Evolutionary conservation across 805 yeast genomes (phyloP).

Genomic region (Teunomyces pallodes): DNA sequence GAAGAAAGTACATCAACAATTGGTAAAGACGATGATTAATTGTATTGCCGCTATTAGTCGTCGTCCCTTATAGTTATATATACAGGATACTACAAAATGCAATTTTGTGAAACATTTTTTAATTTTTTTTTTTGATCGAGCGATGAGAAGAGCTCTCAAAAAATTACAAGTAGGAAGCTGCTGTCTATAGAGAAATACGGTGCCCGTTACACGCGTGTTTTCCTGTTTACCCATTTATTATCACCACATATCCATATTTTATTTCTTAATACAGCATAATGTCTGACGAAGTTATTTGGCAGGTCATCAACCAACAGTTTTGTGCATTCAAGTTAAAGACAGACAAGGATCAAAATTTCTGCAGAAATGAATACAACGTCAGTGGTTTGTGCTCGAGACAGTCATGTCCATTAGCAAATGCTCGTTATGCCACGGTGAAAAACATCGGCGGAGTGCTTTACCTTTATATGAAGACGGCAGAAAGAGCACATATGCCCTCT

Average conservation of each 20-base stretch:
- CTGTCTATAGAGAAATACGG: not conserved
- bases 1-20: not conserved
- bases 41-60: not conserved
- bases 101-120: not conserved
- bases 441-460: conserved; percentile 76
- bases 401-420: conserved; percentile 95
- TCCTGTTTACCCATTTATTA: not conserved
- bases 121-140: conserved; percentile 1
- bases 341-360: conserved; percentile 84
- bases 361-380: conserved; percentile 95
- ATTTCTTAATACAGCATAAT: conserved; percentile 13
- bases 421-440: conserved; percentile 85
- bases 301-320: conserved; percentile 90
- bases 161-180: conserved; percentile 3
- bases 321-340: conserved; percentile 93
- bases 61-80: not conserved
- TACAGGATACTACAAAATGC: not conserved
- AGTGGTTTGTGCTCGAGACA: conserved; percentile 90
- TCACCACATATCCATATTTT: not conserved
- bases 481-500: conserved; percentile 93
- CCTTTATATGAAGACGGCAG: conserved; percentile 94
- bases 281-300: conserved; percentile 93
- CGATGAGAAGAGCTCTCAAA: conserved; percentile 5
- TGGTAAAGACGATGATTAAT: not conserved
- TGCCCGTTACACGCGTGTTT: not conserved